Percentiles rank a stretch among this genome's conserved stretches.
phyloP scores from a whole-genome alignment of 495 filamentous ascomycete species.

The Penicillium tannophilum region DNA sequence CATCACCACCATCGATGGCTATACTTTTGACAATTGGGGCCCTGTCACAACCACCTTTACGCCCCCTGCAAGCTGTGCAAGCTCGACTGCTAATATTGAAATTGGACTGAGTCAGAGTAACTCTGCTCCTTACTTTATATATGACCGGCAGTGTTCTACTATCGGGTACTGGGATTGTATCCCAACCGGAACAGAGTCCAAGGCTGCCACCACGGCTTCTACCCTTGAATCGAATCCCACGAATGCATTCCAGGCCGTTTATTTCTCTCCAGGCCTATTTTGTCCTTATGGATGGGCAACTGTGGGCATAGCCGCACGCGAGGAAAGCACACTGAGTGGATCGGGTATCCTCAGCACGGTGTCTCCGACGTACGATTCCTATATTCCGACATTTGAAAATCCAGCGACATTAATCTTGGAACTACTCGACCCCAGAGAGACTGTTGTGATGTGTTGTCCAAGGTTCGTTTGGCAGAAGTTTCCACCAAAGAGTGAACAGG shows the following conservation, averaged over 20 bases:
- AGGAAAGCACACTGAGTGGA: neutral
- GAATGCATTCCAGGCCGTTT: neutral
- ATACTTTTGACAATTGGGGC: conserved; percentile 14
- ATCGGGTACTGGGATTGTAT: neutral
- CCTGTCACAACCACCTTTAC: conserved; percentile 17
- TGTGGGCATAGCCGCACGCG: conserved; percentile 1
- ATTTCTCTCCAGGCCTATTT: conserved; percentile 10
- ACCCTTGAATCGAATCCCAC: neutral
- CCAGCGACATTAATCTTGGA: neutral
- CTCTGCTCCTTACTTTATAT: neutral
- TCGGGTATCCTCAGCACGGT: conserved; percentile 2
- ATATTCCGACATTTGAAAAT: neutral
- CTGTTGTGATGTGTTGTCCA: neutral
- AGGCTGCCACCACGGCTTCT: neutral
- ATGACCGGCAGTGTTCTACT: neutral
- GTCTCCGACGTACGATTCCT: neutral
- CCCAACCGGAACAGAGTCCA: neutral
- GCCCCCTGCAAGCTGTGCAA: conserved; percentile 7
- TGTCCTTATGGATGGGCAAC: conserved; percentile 10
- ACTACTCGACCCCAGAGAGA: neutral
- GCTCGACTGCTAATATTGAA: neutral
- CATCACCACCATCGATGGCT: conserved; percentile 3
- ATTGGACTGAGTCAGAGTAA: neutral
- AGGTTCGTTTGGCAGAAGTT: neutral
- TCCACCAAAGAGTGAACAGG: neutral